A percentile compares a stretch with the other conserved stretches of the same genome.
phyloP scores from a whole-genome alignment of 2,329 filamentous ascomycete genomes.

The Fusarium algeriense region DNA sequence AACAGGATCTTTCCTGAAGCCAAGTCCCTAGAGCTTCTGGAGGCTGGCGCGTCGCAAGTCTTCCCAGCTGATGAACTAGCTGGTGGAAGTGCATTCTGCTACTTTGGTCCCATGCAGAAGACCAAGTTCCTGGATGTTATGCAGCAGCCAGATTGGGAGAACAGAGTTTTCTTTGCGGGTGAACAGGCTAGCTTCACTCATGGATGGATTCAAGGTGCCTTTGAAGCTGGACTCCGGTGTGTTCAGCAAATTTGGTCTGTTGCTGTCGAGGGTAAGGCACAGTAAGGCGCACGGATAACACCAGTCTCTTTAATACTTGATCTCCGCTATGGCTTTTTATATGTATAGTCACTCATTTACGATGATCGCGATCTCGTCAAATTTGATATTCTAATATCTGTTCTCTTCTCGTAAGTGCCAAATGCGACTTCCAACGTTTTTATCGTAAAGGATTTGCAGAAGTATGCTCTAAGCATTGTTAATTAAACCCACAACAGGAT shows the following conservation, averaged over 20 bases:
- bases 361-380: no score
- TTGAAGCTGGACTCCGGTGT: not conserved
- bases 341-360: no score
- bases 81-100: not conserved
- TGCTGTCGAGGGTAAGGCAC: not conserved
- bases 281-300: not conserved
- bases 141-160: conserved; percentile 5
- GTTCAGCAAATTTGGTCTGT: conserved; percentile 6
- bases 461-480: no score
- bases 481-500: no score
- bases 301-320: no score
- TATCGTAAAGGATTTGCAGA: no score
- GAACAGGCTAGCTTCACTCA: conserved; percentile 11
- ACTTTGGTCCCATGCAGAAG: not conserved
- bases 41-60: not conserved
- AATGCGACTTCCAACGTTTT: no score
- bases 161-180: not conserved
- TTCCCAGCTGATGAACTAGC: conserved; percentile 2
- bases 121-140: not conserved
- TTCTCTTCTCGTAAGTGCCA: no score
- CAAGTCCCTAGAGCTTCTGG: not conserved
- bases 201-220: not conserved
- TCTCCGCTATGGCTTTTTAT: no score
- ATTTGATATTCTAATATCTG: no score
- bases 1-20: not conserved